phyloP scores from a whole-genome alignment of 78 protist genomes.

The Mastigamoeba balamuthi region DNA sequence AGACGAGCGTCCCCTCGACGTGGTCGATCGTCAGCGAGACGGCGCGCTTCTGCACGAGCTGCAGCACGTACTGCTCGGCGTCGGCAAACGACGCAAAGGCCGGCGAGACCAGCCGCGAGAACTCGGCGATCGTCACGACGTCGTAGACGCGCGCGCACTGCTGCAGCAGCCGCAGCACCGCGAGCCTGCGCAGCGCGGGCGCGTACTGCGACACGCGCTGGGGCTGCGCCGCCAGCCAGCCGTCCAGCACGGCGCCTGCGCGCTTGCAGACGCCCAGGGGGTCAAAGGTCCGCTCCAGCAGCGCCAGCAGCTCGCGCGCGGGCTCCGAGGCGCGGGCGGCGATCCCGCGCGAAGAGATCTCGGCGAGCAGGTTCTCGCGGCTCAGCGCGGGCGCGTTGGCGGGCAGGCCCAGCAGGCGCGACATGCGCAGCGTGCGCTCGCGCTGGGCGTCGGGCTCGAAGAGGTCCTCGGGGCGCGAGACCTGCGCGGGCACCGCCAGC shows the following conservation, averaged over 20 bases:
- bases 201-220: slow-evolving; percentile 20
- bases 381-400: slow-evolving; percentile 9
- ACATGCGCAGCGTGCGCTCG: slow-evolving; percentile 11
- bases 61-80: slow-evolving; percentile 13
- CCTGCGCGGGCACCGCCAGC: slow-evolving; percentile 22
- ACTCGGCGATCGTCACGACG: slow-evolving; percentile 31
- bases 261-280: slow-evolving; percentile 10
- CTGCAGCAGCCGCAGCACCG: slow-evolving; percentile 35
- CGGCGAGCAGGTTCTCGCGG: not conserved
- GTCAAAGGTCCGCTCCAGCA: slow-evolving; percentile 24
- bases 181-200: slow-evolving; percentile 19
- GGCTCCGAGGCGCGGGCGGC: not conserved
- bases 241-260: slow-evolving; percentile 5
- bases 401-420: slow-evolving; percentile 14
- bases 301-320: slow-evolving; percentile 33
- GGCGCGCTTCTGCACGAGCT: slow-evolving; percentile 20
- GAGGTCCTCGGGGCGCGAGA: not conserved
- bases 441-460: slow-evolving; percentile 14
- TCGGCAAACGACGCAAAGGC: slow-evolving; percentile 8
- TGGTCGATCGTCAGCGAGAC: slow-evolving; percentile 50
- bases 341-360: slow-evolving; percentile 8
- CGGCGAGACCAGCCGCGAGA: slow-evolving; percentile 22
- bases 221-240: slow-evolving; percentile 11
- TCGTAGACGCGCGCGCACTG: slow-evolving; percentile 46
- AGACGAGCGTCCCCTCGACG: slow-evolving; percentile 23